Base-by-base conservation (phyloP, 495 filamentous ascomycete genomes). In the Xylaria flabelliformis region DNA sequence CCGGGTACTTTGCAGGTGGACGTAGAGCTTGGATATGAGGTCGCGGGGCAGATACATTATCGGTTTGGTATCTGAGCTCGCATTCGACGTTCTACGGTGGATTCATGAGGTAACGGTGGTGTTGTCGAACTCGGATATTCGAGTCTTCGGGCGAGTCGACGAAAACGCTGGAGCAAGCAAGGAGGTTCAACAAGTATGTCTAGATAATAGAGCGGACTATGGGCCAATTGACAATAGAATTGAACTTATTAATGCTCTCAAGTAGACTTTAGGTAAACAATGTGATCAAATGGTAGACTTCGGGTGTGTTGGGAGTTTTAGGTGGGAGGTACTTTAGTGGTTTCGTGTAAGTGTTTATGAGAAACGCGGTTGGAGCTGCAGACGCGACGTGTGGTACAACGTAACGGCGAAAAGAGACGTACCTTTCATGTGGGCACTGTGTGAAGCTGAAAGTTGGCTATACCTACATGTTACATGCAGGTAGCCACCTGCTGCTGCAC, bases 1-100 rank as follows among this genome's bases (percentile, higher is more conserved):
- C 69, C 94, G 90, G 39, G 91, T 91, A 76, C 87, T 87, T 78
- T 94, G 88, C 59, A 98, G 91, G 81, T 97, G 91, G 67, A 88
- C 85, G 87, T 99, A 98, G 75, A 98, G 90, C 74, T 94, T 93
- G 48, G 93, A 91, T 80, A 99, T 91, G 69, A 96, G 90, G 73
- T 87, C 85, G 75, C 97, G 93, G 73, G 96, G 96, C 66, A 99
- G 93, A 90, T 97, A 97, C 96, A 99, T 99, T 71, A 68, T 76
- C 72, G 59, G 21, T 19, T n/a, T 64, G 71, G 76, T 70, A 77
- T 76, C 75, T 72, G 70, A 29, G 64, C 73, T 75, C 73, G 78
- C 76, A 61, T 74, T 87, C 72, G 84, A 83, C 50, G 53, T 46
- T 62, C 76, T 79, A 78, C 64, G 69, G 69, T 32, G 74, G 61